Evolutionary conservation across 306 rosid species (phyloP).

Genomic region (Corylus heterophylla): DNA sequence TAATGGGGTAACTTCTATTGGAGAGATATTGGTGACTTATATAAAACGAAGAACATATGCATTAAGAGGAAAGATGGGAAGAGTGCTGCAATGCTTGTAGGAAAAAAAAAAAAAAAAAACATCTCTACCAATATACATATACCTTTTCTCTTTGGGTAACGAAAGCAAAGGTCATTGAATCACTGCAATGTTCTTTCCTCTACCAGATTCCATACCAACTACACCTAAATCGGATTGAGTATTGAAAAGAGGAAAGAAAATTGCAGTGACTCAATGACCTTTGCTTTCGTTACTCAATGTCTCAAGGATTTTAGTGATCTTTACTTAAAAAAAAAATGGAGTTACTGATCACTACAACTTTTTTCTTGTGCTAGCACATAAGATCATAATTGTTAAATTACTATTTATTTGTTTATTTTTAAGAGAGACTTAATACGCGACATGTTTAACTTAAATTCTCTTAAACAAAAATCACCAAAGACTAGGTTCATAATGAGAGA

Average conservation of each 20-base stretch:
- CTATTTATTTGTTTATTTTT: no score
- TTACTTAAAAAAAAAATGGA: not conserved
- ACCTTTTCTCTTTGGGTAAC: not conserved
- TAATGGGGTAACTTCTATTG: not conserved
- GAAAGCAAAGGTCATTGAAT: no score
- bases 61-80: not conserved
- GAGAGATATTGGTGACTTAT: not conserved
- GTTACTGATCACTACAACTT: not conserved
- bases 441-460: no score
- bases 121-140: not conserved
- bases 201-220: not conserved
- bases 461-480: no score
- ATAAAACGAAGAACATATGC: not conserved
- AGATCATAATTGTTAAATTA: no score
- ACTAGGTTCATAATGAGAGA: no score
- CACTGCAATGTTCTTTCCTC: not conserved
- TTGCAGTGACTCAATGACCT: not conserved
- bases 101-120: not conserved
- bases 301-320: no score
- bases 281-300: not conserved
- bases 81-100: no score
- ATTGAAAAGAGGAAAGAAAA: not conserved
- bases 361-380: no score
- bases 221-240: not conserved
- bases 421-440: no score